Evolutionary conservation across 2,329 filamentous ascomycete species (phyloP), one percentile per base, ranked within the genome.

Genomic region (Zasmidium cellare): DNA sequence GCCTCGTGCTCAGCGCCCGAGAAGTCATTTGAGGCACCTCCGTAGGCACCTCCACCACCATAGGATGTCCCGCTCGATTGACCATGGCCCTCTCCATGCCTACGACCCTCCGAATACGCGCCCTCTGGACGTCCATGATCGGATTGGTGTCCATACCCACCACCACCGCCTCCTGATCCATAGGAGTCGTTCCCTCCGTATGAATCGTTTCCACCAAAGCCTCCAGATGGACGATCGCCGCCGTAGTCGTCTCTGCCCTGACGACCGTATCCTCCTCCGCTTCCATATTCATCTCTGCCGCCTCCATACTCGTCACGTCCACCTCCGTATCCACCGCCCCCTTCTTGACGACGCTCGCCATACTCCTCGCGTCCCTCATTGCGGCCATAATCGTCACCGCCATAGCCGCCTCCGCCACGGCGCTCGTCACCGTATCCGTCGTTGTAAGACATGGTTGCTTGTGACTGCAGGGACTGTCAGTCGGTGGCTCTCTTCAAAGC

Each of bases 1-100:
- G 86, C 86, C 64, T 87, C 82, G 44, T 78, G 71, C 49, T 79
- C 75, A 9, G 84, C 84, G 51, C 78, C 77, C 49, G 76, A 77
- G 69, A 83, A 79, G 64, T 87, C 82, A 62, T 82, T 76, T 60
- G 77, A 75, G 60, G 71, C 65, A 49, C 74, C 73, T 24, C 72
- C 72, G 25, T 74, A 69, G 19, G 52, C 57, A 25, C 71, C 70
- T 14, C 75, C 75, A 25, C 70, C 70, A 49, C 76, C 77, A 55
- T 79, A 78, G 1, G 74, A 71, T 9, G 76, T 78, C 47, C 76
- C 75, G 31, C 73, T 73, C 14, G 74, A 77, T 41, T 75, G 65
- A 53, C 72, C 71, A 45, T 73, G 65, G 24, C 72, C 70, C 46
- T 67, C 60, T 9, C 66, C 69, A n/a, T 68, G 59, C 2, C 60